These are phyloP conservation scores for Ascomycota sp. DNA, from an alignment of 2,329 filamentous ascomycete genomes.

Conservation along the genomic window DNA sequence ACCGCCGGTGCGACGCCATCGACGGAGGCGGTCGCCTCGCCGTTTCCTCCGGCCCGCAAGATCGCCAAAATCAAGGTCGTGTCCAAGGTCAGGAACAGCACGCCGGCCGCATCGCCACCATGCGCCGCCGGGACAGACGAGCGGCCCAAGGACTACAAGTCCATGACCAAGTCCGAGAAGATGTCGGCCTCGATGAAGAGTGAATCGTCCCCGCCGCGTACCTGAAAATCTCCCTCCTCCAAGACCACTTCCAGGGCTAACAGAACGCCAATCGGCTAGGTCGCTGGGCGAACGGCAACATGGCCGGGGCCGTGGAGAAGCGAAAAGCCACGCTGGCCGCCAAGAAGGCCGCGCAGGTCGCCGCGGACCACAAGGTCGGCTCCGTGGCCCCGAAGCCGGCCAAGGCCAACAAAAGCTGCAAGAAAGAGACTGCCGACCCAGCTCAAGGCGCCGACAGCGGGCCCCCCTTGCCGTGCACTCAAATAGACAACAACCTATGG, in stretches of 20 bases:
- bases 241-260: slow-evolving; percentile 9
- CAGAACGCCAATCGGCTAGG: slow-evolving; percentile 13
- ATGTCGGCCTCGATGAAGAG: slow-evolving; percentile 47
- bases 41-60: slow-evolving; percentile 10
- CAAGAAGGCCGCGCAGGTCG: slow-evolving; percentile 31
- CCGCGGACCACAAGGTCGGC: slow-evolving; percentile 16
- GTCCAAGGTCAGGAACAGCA: slow-evolving; percentile 11
- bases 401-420: slow-evolving; percentile 14
- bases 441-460: too few relatives aligned
- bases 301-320: slow-evolving; percentile 39
- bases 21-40: slow-evolving; percentile 6
- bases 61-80: slow-evolving; percentile 19
- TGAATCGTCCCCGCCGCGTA: slow-evolving; percentile 13
- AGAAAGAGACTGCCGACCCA: slow-evolving; percentile 12
- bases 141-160: slow-evolving; percentile 31
- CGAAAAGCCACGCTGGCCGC: slow-evolving; percentile 37
- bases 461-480: too few relatives aligned
- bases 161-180: slow-evolving; percentile 45
- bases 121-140: slow-evolving; percentile 16
- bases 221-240: background rate
- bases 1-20: slow-evolving; percentile 2
- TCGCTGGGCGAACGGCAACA: slow-evolving; percentile 39
- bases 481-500: too few relatives aligned
- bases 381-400: slow-evolving; percentile 15
- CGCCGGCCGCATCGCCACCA: slow-evolving; percentile 6